A percentile compares a stretch with the other conserved stretches of the same genome.
These are phyloP conservation scores for Phialemonium atrogriseum DNA, from an alignment of 2,329 filamentous ascomycete species.

Conservation along the genomic window DNA sequence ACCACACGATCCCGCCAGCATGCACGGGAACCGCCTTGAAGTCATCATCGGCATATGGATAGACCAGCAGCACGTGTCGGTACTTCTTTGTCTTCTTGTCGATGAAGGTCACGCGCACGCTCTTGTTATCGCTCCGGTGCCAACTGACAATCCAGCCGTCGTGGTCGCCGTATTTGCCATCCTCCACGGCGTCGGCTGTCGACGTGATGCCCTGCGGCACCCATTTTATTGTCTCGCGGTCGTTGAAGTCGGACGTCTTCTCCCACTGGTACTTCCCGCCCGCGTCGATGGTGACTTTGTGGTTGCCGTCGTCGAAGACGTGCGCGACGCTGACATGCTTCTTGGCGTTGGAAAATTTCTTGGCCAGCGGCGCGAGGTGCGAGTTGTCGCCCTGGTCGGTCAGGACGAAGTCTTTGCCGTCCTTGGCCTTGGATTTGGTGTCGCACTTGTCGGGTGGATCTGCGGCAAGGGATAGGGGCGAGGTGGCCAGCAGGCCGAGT, in stretches of 20 bases:
- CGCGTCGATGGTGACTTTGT: conserved; percentile 12
- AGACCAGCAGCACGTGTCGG: conserved; percentile 24
- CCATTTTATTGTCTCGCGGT: conserved; percentile 23
- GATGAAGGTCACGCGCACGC: conserved; percentile 22
- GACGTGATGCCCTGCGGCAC: conserved; percentile 25
- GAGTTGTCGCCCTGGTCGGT: conserved; percentile 13
- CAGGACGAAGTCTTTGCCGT: conserved; percentile 12
- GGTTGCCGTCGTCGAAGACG: conserved; percentile 16
- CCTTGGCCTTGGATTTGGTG: conserved; percentile 13
- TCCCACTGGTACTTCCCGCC: conserved; percentile 12
- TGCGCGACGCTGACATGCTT: conserved; percentile 10
- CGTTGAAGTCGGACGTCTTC: conserved; percentile 15
- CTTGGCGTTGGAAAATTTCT: conserved; percentile 8
- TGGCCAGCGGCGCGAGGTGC: conserved; percentile 12
- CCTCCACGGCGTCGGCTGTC: conserved; percentile 21
- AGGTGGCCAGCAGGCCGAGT: too few relatives aligned
- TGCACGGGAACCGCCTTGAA: conserved; percentile 23
- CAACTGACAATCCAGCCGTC: conserved; percentile 25
- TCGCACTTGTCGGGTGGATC: conserved; percentile 8
- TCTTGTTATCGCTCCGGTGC: conserved; percentile 20
- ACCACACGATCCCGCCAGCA: conserved; percentile 27
- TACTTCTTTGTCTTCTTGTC: conserved; percentile 20
- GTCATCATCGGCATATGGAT: conserved; percentile 21
- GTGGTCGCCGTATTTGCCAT: conserved; percentile 22
- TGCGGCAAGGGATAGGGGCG: conserved; percentile 1